Conservation (phyloP, 73 alveolate genomes). For the Tetrahymena thermophila region DNA sequence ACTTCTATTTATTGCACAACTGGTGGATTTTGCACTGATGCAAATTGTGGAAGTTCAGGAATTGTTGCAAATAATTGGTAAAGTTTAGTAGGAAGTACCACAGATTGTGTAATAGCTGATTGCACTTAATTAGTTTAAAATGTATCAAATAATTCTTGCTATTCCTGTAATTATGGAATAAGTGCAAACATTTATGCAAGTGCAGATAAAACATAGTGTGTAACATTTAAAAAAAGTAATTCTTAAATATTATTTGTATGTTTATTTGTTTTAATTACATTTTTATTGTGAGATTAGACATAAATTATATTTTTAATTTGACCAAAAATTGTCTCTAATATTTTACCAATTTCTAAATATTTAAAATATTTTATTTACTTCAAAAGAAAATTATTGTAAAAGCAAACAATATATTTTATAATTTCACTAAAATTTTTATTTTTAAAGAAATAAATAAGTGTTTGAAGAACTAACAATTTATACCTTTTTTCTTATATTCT, state of each 20-base stretch:
- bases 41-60: background rate
- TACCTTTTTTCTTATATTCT: no score
- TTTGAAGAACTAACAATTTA: no score
- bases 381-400: no score
- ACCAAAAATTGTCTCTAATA: no score
- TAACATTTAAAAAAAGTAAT: background rate
- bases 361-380: no score
- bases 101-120: background rate
- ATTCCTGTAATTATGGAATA: background rate
- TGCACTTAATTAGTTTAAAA: background rate
- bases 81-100: background rate
- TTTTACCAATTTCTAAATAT: no score
- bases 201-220: background rate
- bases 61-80: background rate
- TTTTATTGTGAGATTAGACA: background rate
- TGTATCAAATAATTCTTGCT: background rate
- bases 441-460: no score
- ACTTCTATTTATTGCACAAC: background rate
- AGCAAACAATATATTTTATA: no score
- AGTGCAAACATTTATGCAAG: background rate
- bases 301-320: no score
- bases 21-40: background rate
- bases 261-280: no score
- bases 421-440: no score
- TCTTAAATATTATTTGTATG: background rate